Conservation (phyloP, 2,329 filamentous ascomycete species). For the Botrytis galanthina region DNA sequence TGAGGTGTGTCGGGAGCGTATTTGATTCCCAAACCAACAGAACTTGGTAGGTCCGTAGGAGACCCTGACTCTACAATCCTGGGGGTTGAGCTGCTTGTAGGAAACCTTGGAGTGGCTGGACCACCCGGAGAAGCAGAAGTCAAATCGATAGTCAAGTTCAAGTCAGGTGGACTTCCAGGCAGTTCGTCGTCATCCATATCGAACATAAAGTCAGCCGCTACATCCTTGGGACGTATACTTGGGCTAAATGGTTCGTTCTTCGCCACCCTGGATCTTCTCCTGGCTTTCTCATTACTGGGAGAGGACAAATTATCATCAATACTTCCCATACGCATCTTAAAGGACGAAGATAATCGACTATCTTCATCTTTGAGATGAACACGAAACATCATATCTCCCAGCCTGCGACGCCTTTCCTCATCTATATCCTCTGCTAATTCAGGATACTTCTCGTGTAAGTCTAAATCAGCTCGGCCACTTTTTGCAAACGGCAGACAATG, state of each 20-base stretch:
- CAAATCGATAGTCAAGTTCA: conserved; percentile 16
- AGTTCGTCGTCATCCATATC: conserved; percentile 73
- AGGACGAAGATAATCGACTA: conserved; percentile 57
- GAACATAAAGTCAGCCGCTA: conserved; percentile 78
- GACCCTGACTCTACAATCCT: conserved; percentile 17
- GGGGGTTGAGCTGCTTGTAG: conserved; percentile 13
- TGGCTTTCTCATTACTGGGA: conserved; percentile 42
- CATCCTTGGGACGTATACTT: conserved; percentile 64
- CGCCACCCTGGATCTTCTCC: conserved; percentile 47
- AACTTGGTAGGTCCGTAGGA: conserved; percentile 3
- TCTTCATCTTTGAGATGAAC: conserved; percentile 64
- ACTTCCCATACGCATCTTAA: conserved; percentile 58
- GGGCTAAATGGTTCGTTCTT: conserved; percentile 64
- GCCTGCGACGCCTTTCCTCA: conserved; percentile 65
- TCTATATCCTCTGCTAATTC: conserved; percentile 57
- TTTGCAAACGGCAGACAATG: conserved; percentile 73
- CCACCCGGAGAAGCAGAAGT: background rate
- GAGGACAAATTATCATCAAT: conserved; percentile 58
- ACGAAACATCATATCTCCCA: conserved; percentile 74
- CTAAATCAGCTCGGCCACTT: conserved; percentile 67
- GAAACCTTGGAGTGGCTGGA: conserved; percentile 9
- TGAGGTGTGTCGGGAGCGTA: conserved; percentile 10
- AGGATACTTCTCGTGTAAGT: conserved; percentile 55
- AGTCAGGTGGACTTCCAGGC: conserved; percentile 11
- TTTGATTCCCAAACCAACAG: conserved; percentile 12